A percentile compares a stretch with the other conserved stretches of the same genome.
phyloP scores from a whole-genome alignment of 371 early-diverging fungal genomes.

The Quaeritorhiza haematococci region DNA sequence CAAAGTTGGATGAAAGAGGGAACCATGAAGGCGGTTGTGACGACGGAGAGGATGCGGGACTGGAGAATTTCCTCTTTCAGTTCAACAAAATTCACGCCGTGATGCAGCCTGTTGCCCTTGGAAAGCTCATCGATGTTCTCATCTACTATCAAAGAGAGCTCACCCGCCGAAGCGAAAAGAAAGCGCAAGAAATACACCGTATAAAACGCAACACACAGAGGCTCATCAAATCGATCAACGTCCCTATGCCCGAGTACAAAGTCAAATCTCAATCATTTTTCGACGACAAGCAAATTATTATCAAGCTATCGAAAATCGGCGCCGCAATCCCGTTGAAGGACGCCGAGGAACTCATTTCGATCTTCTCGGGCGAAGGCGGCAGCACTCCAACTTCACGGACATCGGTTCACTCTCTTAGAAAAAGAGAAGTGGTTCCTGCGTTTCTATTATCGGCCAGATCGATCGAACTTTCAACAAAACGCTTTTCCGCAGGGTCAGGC shows the following conservation, averaged over 20 bases:
- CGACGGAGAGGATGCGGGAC: too few relatives aligned
- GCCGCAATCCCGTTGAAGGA: slow-evolving; percentile 64
- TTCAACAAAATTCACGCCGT: slow-evolving; percentile 62
- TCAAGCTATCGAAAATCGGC: slow-evolving; percentile 55
- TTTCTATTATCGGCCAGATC: background rate
- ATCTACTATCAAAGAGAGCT: slow-evolving; percentile 67
- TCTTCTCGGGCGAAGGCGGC: too few relatives aligned
- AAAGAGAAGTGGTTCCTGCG: background rate
- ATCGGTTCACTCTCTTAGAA: background rate
- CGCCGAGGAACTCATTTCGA: slow-evolving; percentile 35
- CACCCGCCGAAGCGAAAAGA: slow-evolving; percentile 43
- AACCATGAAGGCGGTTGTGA: too few relatives aligned
- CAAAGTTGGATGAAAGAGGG: too few relatives aligned
- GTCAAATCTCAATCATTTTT: slow-evolving; percentile 50
- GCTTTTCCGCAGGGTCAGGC: background rate
- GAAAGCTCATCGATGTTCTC: slow-evolving; percentile 62
- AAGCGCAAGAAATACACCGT: slow-evolving; percentile 57
- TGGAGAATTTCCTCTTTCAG: slow-evolving; percentile 14
- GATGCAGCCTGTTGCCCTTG: slow-evolving; percentile 73
- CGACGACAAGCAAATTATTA: slow-evolving; percentile 47
- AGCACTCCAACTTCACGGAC: background rate
- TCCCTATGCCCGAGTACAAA: slow-evolving; percentile 36
- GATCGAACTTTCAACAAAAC: background rate
- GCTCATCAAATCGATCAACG: slow-evolving; percentile 60
- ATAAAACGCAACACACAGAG: slow-evolving; percentile 63